phyloP scores from a whole-genome alignment of 2,329 filamentous ascomycete species.

The Sporothrix variecibatus region DNA sequence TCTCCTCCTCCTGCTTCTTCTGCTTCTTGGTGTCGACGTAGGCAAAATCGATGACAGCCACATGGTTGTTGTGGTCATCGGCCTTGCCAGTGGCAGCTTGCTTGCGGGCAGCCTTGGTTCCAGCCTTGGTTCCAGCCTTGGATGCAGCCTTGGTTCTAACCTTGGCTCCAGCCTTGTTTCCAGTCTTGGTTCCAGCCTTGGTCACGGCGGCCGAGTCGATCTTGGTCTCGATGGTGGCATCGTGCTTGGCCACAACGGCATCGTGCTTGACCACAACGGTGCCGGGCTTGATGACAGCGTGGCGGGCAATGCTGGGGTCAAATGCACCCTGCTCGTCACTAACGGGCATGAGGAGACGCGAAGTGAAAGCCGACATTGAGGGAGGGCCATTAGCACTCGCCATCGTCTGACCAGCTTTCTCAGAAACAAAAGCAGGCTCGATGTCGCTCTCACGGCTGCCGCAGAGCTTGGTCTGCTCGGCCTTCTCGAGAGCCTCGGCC shows the following conservation, averaged over 20 bases:
- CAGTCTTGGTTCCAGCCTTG: neutral
- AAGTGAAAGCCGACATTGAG: conserved; percentile 16
- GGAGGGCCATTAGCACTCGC: neutral
- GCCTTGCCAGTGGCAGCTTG: neutral
- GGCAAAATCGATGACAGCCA: neutral
- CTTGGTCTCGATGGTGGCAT: neutral
- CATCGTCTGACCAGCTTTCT: neutral
- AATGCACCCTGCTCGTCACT: neutral
- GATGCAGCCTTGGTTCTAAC: too few relatives aligned
- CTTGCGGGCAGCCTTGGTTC: neutral
- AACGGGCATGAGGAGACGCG: neutral
- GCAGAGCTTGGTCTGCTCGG: neutral
- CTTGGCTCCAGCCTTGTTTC: too few relatives aligned
- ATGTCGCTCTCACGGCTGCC: neutral
- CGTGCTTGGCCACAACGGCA: neutral
- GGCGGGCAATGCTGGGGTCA: too few relatives aligned
- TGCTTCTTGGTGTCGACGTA: neutral
- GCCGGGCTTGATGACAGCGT: too few relatives aligned
- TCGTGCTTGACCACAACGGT: too few relatives aligned
- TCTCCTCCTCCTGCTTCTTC: too few relatives aligned
- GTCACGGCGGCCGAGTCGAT: neutral
- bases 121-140: too few relatives aligned
- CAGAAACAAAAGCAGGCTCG: neutral
- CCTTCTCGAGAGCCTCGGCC: neutral
- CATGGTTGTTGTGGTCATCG: neutral